A percentile compares a stretch with the other conserved stretches of the same genome.
phyloP scores from a whole-genome alignment of 306 rosid species.

The Cucumis melo region DNA sequence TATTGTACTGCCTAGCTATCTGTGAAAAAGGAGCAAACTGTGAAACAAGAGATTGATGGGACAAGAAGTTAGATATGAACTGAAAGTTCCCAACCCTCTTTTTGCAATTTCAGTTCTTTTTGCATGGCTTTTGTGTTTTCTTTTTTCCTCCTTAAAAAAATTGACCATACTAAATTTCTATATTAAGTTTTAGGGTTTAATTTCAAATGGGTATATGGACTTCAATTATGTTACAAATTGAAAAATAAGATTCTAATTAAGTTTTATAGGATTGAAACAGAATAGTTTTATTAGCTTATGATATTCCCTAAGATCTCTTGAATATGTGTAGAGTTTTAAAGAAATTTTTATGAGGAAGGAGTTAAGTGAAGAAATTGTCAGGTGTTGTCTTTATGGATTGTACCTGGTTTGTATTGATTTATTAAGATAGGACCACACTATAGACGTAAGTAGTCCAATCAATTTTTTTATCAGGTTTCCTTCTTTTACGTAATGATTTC shows the following conservation, averaged over 20 bases:
- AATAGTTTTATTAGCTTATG: no score
- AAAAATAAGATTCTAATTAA: no score
- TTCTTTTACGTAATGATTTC: background rate
- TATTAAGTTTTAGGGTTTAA: background rate
- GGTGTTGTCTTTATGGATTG: background rate
- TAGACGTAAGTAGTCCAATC: background rate
- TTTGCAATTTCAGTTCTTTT: slow-evolving; percentile 33
- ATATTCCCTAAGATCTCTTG: no score
- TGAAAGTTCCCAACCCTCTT: slow-evolving; percentile 32
- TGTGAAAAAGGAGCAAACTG: background rate
- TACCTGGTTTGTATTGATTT: background rate
- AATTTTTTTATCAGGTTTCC: background rate
- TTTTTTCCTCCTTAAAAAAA: background rate
- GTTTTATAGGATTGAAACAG: no score
- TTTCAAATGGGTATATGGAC: no score
- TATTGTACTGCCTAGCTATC: slow-evolving; percentile 4
- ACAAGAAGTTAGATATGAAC: slow-evolving; percentile 55
- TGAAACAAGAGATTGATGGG: slow-evolving; percentile 18
- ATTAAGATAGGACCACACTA: background rate
- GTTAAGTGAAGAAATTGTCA: background rate
- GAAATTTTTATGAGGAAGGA: background rate
- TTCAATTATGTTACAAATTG: no score
- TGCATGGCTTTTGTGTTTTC: slow-evolving; percentile 20
- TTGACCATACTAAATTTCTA: background rate
- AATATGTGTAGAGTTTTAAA: background rate